Evolutionary conservation across 768 basidiomycete genomes (phyloP).

Genomic region (Lactarius vividus): DNA sequence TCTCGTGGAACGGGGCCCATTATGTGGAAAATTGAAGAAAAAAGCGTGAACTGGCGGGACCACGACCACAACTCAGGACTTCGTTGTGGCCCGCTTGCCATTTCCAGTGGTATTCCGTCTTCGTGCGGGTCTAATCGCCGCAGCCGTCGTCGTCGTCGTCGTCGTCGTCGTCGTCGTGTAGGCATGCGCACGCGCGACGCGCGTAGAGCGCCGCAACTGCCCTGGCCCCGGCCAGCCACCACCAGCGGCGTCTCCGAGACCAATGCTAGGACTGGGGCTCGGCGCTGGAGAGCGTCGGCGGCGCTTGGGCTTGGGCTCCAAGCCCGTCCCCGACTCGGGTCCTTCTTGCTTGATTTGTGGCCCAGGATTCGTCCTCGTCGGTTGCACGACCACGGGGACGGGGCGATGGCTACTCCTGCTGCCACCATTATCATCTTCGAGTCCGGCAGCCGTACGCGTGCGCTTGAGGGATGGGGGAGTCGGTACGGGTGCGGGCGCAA

Average conservation of each 20-base stretch:
- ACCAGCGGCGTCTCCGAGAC: neutral
- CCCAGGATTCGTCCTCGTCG: neutral
- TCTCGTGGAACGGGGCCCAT: neutral
- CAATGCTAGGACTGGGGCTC: neutral
- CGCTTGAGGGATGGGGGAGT: constrained; percentile 2
- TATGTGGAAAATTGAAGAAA: neutral
- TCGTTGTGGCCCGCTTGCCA: neutral
- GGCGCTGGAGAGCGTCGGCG: constrained; percentile 6
- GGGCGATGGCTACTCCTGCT: neutral
- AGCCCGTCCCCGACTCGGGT: neutral
- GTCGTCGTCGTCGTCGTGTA: neutral
- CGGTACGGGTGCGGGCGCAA: neutral
- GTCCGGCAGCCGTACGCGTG: neutral
- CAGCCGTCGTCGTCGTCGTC: neutral
- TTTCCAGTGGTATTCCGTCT: neutral
- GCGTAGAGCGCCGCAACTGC: constrained; percentile 13
- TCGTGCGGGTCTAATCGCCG: neutral
- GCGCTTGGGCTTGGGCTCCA: constrained; percentile 9
- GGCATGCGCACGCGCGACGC: constrained; percentile 6
- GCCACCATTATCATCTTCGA: neutral
- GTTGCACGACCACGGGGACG: neutral
- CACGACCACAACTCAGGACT: neutral
- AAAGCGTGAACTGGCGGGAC: neutral
- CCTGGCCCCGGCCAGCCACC: neutral
- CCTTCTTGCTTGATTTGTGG: neutral